Conservation (phyloP, 805 yeast genomes). For the Kluyveromyces starmeri region DNA sequence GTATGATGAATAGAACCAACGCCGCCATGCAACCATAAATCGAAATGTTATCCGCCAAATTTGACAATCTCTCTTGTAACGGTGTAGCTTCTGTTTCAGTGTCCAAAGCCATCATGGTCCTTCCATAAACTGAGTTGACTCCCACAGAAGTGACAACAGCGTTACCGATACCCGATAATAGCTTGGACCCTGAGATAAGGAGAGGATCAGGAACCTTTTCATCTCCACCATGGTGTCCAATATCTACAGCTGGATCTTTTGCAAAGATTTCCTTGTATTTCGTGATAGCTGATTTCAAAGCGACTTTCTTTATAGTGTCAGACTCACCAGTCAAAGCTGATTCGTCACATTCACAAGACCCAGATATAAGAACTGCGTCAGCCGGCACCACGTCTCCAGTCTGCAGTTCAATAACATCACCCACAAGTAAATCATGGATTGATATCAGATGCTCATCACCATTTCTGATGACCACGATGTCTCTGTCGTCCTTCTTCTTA, state of each 20-base stretch:
- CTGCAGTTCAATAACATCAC: constrained; percentile 73
- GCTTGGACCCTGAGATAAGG: constrained; percentile 84
- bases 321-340: constrained; percentile 92
- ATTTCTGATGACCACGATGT: constrained; percentile 64
- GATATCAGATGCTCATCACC: constrained; percentile 62
- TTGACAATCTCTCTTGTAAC: constrained; percentile 69
- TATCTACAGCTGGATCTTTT: constrained; percentile 24
- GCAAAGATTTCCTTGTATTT: constrained; percentile 22
- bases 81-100: constrained; percentile 83
- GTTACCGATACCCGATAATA: constrained; percentile 76
- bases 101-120: constrained; percentile 74
- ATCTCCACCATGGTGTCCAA: constrained; percentile 33
- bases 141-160: constrained; percentile 91
- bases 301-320: constrained; percentile 61
- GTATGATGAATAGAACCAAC: constrained; percentile 63
- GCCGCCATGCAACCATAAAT: constrained; percentile 88
- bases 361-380: constrained; percentile 67
- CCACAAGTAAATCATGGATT: constrained; percentile 71
- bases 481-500: constrained; percentile 78
- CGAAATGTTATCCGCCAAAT: constrained; percentile 89
- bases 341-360: constrained; percentile 84
- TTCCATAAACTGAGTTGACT: constrained; percentile 78
- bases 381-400: constrained; percentile 95
- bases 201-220: constrained; percentile 65
- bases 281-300: constrained; percentile 37